These are phyloP conservation scores for Pichiaceae sp. DNA, from an alignment of 1,139 yeast species.

Conservation along the genomic window DNA sequence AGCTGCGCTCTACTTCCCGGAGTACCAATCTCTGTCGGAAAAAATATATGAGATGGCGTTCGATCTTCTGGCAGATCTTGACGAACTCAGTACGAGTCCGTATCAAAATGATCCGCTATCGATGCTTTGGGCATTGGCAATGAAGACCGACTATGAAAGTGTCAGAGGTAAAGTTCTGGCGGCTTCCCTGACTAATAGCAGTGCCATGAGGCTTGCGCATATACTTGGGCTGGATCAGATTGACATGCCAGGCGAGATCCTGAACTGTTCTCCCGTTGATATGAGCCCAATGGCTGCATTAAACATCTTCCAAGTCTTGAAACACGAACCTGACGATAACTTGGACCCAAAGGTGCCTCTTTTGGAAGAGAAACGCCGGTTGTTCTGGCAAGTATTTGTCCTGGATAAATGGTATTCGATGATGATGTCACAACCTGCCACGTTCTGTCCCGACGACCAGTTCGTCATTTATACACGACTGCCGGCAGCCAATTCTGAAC, in stretches of 20 bases:
- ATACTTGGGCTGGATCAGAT: slow-evolving; percentile 22
- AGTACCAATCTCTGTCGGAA: slow-evolving; percentile 11
- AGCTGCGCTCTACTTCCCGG: slow-evolving; percentile 12
- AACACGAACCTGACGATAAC: slow-evolving; percentile 9
- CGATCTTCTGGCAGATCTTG: slow-evolving; percentile 9
- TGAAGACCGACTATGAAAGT: slow-evolving; percentile 19
- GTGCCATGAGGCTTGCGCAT: slow-evolving; percentile 20
- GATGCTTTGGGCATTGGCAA: slow-evolving; percentile 16
- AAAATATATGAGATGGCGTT: slow-evolving; percentile 11
- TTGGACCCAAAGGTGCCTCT: slow-evolving; percentile 18
- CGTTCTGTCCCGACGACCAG: slow-evolving; percentile 18
- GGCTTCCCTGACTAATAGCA: slow-evolving; percentile 19
- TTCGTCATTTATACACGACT: slow-evolving; percentile 20
- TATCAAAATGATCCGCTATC: slow-evolving; percentile 15
- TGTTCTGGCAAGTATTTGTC: slow-evolving; percentile 23
- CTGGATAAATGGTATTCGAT: slow-evolving; percentile 24
- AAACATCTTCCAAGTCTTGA: neutral
- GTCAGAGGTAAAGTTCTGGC: slow-evolving; percentile 17
- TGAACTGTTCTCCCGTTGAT: neutral
- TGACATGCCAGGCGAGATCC: slow-evolving; percentile 16
- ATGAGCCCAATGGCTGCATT: neutral
- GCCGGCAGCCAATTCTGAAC: slow-evolving; percentile 11
- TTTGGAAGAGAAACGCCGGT: slow-evolving; percentile 20
- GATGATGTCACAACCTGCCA: slow-evolving; percentile 23
- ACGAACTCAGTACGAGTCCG: slow-evolving; percentile 13